Evolutionary conservation across 1,139 yeast genomes (phyloP).

Genomic region (Debaryomyces subglobosus): DNA sequence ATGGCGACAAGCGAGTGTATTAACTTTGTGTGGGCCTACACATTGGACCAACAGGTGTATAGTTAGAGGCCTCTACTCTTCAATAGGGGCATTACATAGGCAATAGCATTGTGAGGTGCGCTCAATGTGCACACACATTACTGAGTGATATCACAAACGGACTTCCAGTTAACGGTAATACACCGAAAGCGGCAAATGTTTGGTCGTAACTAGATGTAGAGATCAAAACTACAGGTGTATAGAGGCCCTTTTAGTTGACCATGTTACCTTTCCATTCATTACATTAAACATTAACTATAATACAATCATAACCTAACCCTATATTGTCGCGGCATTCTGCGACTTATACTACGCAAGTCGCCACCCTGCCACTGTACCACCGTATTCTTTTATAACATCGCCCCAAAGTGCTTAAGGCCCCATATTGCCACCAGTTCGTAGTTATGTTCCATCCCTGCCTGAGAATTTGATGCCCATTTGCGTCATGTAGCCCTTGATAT

Average conservation of each 20-base stretch:
- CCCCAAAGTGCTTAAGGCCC: neutral
- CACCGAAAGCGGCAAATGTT: neutral
- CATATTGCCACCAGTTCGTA: neutral
- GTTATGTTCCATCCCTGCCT: too few relatives aligned
- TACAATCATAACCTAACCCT: slow-evolving; percentile 1
- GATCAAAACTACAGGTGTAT: neutral
- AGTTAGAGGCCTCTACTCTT: neutral
- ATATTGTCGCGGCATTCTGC: neutral
- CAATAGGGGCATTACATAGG: neutral
- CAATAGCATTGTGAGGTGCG: neutral
- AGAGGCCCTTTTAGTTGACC: neutral
- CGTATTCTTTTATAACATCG: neutral
- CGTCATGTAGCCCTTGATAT: neutral
- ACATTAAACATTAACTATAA: slow-evolving; percentile 7
- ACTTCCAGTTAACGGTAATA: neutral
- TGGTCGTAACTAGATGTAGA: neutral
- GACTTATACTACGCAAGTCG: neutral
- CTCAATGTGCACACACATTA: neutral
- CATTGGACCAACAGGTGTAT: neutral
- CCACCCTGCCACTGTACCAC: neutral
- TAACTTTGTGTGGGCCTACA: neutral
- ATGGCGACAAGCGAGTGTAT: neutral
- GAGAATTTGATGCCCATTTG: too few relatives aligned
- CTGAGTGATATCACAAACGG: neutral
- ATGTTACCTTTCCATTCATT: neutral